Conservation (phyloP, 1,139 yeast genomes). For the Yamadazyma pseudoaaseri region DNA sequence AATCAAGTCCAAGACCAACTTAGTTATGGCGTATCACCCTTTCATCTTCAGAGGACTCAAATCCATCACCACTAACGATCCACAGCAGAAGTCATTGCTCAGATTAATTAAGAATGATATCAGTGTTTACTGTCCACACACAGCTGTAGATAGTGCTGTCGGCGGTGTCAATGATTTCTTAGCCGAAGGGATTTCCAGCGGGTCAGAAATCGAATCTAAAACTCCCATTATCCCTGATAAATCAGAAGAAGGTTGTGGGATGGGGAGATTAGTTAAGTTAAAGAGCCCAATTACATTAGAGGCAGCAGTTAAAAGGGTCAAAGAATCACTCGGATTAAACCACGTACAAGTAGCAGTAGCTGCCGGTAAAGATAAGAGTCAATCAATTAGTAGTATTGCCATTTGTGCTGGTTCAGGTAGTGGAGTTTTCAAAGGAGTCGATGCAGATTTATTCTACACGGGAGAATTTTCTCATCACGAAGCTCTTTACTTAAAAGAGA, state of each 20-base stretch:
- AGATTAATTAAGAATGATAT: slow-evolving; percentile 71
- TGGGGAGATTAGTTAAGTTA: slow-evolving; percentile 73
- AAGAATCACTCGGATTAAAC: slow-evolving; percentile 48
- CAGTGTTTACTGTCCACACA: slow-evolving; percentile 92
- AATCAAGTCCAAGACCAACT: slow-evolving; percentile 42
- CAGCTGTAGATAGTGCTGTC: slow-evolving; percentile 89
- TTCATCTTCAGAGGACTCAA: slow-evolving; percentile 89
- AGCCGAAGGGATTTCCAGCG: slow-evolving; percentile 55
- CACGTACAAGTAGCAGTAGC: slow-evolving; percentile 65
- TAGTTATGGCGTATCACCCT: slow-evolving; percentile 91
- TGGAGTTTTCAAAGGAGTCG: slow-evolving; percentile 56
- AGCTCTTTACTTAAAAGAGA: slow-evolving; percentile 65
- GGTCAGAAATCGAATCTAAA: slow-evolving; percentile 20
- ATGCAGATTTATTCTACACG: slow-evolving; percentile 79
- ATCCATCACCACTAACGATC: slow-evolving; percentile 61
- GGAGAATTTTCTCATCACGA: slow-evolving; percentile 97
- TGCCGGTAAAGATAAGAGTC: slow-evolving; percentile 26
- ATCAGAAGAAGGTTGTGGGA: slow-evolving; percentile 49
- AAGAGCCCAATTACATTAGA: slow-evolving; percentile 40
- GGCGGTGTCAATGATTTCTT: slow-evolving; percentile 96
- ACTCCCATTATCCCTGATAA: slow-evolving; percentile 30
- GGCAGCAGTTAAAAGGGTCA: slow-evolving; percentile 52
- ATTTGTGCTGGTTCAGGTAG: slow-evolving; percentile 97
- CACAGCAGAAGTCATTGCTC: slow-evolving; percentile 79
- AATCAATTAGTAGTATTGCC: slow-evolving; percentile 57